Conservation (phyloP, 805 yeast species). For the Suhomyces kilbournensis region DNA sequence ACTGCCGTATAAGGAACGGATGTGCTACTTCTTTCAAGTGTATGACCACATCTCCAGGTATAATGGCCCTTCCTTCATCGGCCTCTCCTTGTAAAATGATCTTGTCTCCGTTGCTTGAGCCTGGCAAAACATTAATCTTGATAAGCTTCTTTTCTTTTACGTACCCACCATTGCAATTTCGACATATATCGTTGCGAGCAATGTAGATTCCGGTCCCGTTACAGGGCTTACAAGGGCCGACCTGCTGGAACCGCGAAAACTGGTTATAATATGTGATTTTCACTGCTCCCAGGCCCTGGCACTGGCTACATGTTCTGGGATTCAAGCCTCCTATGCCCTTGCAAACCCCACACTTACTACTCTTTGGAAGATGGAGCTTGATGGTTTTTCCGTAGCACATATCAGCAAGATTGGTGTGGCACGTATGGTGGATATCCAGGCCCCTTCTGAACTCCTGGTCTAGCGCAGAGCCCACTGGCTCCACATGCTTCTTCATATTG, state of each 20-base stretch:
- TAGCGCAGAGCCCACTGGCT: constrained; percentile 19
- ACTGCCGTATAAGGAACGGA: constrained; percentile 39
- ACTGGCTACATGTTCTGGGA: constrained; percentile 32
- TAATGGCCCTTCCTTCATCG: constrained; percentile 56
- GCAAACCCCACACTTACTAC: constrained; percentile 49
- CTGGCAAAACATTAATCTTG: constrained; percentile 53
- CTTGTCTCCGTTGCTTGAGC: constrained; percentile 50
- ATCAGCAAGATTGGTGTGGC: constrained; percentile 52
- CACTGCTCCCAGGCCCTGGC: constrained; percentile 46
- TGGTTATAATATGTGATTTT: constrained; percentile 43
- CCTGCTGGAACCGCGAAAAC: constrained; percentile 39
- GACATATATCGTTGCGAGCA: constrained; percentile 21
- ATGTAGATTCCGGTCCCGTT: constrained; percentile 32
- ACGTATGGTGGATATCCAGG: constrained; percentile 54
- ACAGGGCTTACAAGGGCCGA: constrained; percentile 31
- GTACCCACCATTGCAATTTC: constrained; percentile 37
- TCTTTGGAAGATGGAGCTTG: constrained; percentile 53
- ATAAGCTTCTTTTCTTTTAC: constrained; percentile 48
- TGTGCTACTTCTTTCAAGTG: constrained; percentile 44
- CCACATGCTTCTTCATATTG: constrained; percentile 14
- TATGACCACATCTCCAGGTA: constrained; percentile 68
- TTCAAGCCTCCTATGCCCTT: constrained; percentile 50
- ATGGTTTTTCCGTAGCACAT: constrained; percentile 55
- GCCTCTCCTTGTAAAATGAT: constrained; percentile 58
- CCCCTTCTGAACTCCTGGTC: constrained; percentile 33